These are phyloP conservation scores for Ophiocordyceps australis DNA, from an alignment of 2,329 filamentous ascomycete genomes.

Conservation along the genomic window DNA sequence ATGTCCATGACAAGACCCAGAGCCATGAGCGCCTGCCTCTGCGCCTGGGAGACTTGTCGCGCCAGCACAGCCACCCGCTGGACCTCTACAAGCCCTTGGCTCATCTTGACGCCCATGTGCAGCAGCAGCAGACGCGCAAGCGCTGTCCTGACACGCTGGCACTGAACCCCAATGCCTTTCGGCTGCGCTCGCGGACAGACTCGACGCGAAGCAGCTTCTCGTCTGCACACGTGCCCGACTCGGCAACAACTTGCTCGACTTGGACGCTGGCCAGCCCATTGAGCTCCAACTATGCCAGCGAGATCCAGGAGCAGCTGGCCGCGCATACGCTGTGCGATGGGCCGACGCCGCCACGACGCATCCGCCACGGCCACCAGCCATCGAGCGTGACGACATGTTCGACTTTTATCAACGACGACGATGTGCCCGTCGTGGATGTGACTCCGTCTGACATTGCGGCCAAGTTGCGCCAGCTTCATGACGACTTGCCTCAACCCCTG, in stretches of 20 bases:
- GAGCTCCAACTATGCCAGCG: conserved; percentile 16
- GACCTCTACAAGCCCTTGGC: conserved; percentile 5
- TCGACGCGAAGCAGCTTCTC: conserved; percentile 19
- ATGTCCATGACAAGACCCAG: too few relatives aligned
- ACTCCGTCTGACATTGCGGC: conserved; percentile 7
- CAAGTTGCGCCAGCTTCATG: conserved; percentile 1
- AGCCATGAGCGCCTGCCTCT: too few relatives aligned
- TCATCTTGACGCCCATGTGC: conserved; percentile 4
- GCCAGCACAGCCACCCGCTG: conserved; percentile 2
- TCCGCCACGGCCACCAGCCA: conserved; percentile 13
- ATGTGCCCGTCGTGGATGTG: conserved; percentile 9
- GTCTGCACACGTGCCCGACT: conserved; percentile 17
- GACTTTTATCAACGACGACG: conserved; percentile 18
- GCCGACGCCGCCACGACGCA: conserved; percentile 9
- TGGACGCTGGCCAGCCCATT: conserved; percentile 16
- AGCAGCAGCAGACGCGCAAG: conserved; percentile 5
- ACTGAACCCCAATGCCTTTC: conserved; percentile 9
- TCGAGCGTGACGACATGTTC: conserved; percentile 18
- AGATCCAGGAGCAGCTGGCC: conserved; percentile 14
- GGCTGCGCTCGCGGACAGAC: conserved; percentile 15
- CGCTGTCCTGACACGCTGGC: conserved; percentile 13
- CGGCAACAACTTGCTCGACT: conserved; percentile 17
- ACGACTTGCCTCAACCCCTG: background rate
- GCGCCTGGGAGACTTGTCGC: too few relatives aligned
- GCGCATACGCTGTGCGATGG: conserved; percentile 7